phyloP scores from a whole-genome alignment of 331 rosid species.

The Acacia pycnantha region DNA sequence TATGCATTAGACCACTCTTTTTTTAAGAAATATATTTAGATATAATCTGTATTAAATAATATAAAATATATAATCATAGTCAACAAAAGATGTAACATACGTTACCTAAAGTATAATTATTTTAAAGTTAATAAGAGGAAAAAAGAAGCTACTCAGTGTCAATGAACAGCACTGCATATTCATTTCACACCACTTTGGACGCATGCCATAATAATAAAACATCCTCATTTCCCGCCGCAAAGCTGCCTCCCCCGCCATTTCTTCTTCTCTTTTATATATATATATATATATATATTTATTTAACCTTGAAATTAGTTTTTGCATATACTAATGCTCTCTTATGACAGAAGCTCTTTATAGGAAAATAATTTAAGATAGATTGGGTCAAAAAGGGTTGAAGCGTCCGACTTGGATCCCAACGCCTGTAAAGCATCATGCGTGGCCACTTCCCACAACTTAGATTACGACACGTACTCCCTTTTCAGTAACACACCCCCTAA shows the following conservation, averaged over 20 bases:
- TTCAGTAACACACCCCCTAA: neutral
- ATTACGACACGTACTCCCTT: neutral
- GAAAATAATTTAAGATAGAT: neutral
- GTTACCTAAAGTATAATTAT: too few relatives aligned
- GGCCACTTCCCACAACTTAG: neutral
- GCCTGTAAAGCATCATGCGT: neutral
- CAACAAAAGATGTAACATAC: too few relatives aligned
- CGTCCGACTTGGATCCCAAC: neutral
- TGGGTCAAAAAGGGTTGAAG: neutral
- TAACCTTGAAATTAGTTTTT: too few relatives aligned
- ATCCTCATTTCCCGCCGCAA: conserved; percentile 22
- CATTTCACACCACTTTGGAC: neutral
- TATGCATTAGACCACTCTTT: rapidly evolving
- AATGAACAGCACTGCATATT: neutral
- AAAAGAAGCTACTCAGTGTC: neutral
- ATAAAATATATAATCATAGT: too few relatives aligned
- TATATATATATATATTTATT: too few relatives aligned
- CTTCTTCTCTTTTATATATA: too few relatives aligned
- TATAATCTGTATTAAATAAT: too few relatives aligned
- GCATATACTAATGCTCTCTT: too few relatives aligned
- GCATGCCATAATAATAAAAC: conserved; percentile 8
- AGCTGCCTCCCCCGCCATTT: neutral
- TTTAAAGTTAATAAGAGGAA: too few relatives aligned
- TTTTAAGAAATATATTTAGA: too few relatives aligned
- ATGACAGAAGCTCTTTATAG: too few relatives aligned